phyloP scores from a whole-genome alignment of 805 yeast species.

The Kurtzmaniella fragi region DNA sequence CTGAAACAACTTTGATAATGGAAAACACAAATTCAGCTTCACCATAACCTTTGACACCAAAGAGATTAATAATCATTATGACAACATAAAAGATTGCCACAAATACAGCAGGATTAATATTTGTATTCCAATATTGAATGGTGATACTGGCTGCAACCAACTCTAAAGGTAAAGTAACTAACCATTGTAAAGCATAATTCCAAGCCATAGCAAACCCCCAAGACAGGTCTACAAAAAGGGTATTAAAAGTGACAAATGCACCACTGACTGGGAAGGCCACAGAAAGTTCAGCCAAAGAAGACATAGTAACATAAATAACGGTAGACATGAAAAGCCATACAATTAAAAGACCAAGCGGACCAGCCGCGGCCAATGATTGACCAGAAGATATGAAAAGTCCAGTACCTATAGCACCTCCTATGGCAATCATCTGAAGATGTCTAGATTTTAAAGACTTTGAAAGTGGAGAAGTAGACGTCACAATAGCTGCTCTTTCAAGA shows the following conservation, averaged over 20 bases:
- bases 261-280: conserved; percentile 20
- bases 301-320: conserved; percentile 16
- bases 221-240: conserved; percentile 17
- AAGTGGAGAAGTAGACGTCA: conserved; percentile 28
- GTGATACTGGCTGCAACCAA: conserved; percentile 32
- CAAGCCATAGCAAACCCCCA: conserved; percentile 22
- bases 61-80: conserved; percentile 48
- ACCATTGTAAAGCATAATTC: conserved; percentile 35
- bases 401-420: conserved; percentile 20
- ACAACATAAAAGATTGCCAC: conserved; percentile 51
- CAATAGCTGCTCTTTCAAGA: conserved; percentile 28
- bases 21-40: conserved; percentile 62
- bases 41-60: conserved; percentile 65
- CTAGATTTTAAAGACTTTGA: conserved; percentile 20
- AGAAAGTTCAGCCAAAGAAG: conserved; percentile 19
- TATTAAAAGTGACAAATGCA: conserved; percentile 18
- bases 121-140: conserved; percentile 25
- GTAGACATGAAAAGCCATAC: conserved; percentile 15
- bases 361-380: conserved; percentile 13
- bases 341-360: conserved; percentile 17
- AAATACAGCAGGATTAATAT: conserved; percentile 47
- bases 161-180: conserved; percentile 32
- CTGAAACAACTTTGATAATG: conserved; percentile 50
- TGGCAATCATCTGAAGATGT: conserved; percentile 21
- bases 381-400: conserved; percentile 21